phyloP scores from a whole-genome alignment of 192 early-diverging fungal species.

The Backusella circina region DNA sequence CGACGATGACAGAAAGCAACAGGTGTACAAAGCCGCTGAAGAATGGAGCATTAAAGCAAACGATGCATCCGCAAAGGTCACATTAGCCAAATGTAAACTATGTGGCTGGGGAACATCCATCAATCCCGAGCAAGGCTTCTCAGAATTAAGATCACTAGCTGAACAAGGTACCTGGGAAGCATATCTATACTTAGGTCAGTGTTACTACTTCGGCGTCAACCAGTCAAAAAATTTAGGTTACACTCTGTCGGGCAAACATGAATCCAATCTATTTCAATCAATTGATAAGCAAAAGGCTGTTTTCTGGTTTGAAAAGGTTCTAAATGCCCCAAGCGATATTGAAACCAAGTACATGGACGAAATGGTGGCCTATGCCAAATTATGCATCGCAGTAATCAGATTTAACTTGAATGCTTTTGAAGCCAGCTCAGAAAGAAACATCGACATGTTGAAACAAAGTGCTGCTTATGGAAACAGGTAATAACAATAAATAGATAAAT shows the following conservation, averaged over 20 bases:
- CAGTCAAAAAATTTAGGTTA: background rate
- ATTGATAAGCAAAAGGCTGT: constrained; percentile 21
- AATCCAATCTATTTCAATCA: constrained; percentile 5
- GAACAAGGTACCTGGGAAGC: constrained; percentile 20
- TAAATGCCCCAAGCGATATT: background rate
- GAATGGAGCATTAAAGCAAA: constrained; percentile 3
- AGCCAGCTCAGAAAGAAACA: constrained; percentile 10
- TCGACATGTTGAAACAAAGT: constrained; percentile 26
- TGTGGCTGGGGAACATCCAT: constrained; percentile 29
- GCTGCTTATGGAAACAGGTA: constrained; percentile 34
- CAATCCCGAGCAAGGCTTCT: constrained; percentile 21
- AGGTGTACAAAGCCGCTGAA: constrained; percentile 3
- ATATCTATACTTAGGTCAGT: constrained; percentile 28
- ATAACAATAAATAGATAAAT: background rate
- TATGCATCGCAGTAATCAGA: constrained; percentile 19
- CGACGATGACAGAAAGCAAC: background rate
- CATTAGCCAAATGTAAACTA: constrained; percentile 31
- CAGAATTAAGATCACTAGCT: constrained; percentile 15
- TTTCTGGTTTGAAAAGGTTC: constrained; percentile 21
- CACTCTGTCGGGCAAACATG: background rate
- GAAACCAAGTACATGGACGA: background rate
- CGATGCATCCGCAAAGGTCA: constrained; percentile 17
- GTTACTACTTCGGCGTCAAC: constrained; percentile 24
- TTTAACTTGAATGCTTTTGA: constrained; percentile 8
- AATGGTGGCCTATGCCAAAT: constrained; percentile 24